Evolutionary conservation across 768 basidiomycete genomes (phyloP).

Genomic region (Tylopilus balloui): DNA sequence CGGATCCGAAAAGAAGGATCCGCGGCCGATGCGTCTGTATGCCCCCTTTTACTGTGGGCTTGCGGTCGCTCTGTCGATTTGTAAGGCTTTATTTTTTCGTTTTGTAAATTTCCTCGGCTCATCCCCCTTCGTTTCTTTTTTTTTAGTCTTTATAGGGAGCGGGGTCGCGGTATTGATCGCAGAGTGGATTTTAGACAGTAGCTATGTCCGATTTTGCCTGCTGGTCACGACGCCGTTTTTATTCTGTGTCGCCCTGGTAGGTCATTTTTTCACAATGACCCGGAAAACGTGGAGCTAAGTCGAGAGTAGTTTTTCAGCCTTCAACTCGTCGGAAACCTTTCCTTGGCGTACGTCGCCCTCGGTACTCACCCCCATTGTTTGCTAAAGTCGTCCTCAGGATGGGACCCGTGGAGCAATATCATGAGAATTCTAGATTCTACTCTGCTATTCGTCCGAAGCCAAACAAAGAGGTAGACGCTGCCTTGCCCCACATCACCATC

Average conservation of each 20-base stretch:
- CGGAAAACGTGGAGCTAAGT: constrained; percentile 7
- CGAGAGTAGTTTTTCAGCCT: constrained; percentile 61
- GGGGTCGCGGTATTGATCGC: constrained; percentile 56
- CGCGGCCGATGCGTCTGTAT: constrained; percentile 56
- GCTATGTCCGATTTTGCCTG: constrained; percentile 60
- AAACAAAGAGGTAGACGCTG: constrained; percentile 56
- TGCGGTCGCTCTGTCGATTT: constrained; percentile 56
- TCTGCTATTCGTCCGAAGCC: constrained; percentile 61
- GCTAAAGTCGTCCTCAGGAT: constrained; percentile 38
- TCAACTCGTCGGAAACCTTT: constrained; percentile 60
- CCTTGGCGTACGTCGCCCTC: constrained; percentile 46
- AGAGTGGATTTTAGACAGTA: constrained; percentile 64
- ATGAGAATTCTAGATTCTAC: constrained; percentile 81
- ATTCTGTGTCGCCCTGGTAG: constrained; percentile 68
- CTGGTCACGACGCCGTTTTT: constrained; percentile 64
- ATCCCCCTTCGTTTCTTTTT: too few species aligned
- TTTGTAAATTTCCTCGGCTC: constrained; percentile 13
- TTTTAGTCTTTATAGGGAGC: constrained; percentile 64
- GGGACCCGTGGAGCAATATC: constrained; percentile 81
- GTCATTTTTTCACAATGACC: constrained; percentile 14
- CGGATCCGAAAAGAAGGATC: constrained; percentile 19
- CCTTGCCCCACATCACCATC: constrained; percentile 70
- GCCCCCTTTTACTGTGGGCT: constrained; percentile 72
- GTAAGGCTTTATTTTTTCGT: constrained; percentile 38
- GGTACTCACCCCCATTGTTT: neutral